Evolutionary conservation across 1,284 basidiomycete species (phyloP).

Genomic region (Flammula alnicola): DNA sequence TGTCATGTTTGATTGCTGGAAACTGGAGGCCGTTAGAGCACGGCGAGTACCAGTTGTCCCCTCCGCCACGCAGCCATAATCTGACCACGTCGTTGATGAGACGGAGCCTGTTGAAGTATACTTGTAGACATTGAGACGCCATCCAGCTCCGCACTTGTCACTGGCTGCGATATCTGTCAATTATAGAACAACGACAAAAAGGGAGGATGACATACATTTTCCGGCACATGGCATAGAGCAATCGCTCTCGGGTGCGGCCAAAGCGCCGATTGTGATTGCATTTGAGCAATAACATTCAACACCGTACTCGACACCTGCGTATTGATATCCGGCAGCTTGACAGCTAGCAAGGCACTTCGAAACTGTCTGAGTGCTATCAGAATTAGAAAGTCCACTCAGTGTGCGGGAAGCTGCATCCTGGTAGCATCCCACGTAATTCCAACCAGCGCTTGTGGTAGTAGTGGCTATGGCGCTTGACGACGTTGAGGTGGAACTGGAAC

Average conservation of each 20-base stretch:
- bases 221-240: constrained; percentile 34
- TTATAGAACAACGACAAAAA: neutral
- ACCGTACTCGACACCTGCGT: constrained; percentile 36
- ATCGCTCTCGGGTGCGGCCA: constrained; percentile 21
- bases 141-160: constrained; percentile 30
- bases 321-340: constrained; percentile 27
- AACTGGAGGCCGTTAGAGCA: constrained; percentile 31
- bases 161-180: constrained; percentile 14
- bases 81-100: constrained; percentile 19
- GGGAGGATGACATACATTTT: constrained; percentile 25
- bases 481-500: neutral
- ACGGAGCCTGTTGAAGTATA: constrained; percentile 3
- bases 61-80: constrained; percentile 37
- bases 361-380: constrained; percentile 27
- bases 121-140: constrained; percentile 27
- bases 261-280: constrained; percentile 24
- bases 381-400: constrained; percentile 26
- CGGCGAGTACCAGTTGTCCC: constrained; percentile 34
- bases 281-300: constrained; percentile 33
- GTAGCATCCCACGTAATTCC: constrained; percentile 36
- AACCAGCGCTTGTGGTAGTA: constrained; percentile 15
- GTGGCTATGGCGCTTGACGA: neutral
- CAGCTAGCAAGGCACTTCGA: constrained; percentile 31
- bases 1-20: constrained; percentile 31
- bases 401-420: constrained; percentile 28